A percentile compares a stretch with the other conserved stretches of the same genome.
Conservation (phyloP, 2,329 filamentous ascomycete genomes). For the Fusarium cyanostomum region DNA sequence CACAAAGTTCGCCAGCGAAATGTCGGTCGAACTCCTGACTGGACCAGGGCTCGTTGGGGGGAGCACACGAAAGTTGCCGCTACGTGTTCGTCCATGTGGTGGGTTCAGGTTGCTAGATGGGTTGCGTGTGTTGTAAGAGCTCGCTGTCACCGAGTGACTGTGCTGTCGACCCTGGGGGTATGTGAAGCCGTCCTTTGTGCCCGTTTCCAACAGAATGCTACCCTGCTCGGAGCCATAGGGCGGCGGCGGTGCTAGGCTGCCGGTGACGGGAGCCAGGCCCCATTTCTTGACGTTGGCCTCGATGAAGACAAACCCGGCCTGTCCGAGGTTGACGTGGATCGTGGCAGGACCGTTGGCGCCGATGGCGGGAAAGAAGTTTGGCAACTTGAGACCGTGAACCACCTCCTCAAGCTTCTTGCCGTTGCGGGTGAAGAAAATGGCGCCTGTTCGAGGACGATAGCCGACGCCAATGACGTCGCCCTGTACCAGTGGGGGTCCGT, state of each 20-base stretch:
- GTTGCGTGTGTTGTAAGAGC: slow-evolving; percentile 52
- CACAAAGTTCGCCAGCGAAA: slow-evolving; percentile 88
- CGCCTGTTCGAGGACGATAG: slow-evolving; percentile 92
- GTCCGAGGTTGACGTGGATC: slow-evolving; percentile 96
- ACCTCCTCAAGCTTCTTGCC: slow-evolving; percentile 97
- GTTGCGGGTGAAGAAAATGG: slow-evolving; percentile 97
- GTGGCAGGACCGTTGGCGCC: slow-evolving; percentile 93
- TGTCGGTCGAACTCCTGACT: slow-evolving; percentile 90
- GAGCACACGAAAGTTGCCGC: slow-evolving; percentile 79
- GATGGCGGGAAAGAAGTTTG: slow-evolving; percentile 98
- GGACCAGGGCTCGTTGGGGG: slow-evolving; percentile 88
- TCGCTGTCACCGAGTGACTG: slow-evolving; percentile 55
- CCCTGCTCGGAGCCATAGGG: slow-evolving; percentile 98
- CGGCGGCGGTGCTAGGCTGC: slow-evolving; percentile 91
- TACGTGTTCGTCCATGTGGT: slow-evolving; percentile 78
- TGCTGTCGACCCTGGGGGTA: slow-evolving; percentile 56
- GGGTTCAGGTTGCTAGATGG: slow-evolving; percentile 61
- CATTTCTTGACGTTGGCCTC: slow-evolving; percentile 99
- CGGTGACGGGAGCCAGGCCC: slow-evolving; percentile 95
- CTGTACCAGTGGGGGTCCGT: slow-evolving; percentile 86
- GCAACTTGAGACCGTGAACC: slow-evolving; percentile 88
- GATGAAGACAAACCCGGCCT: slow-evolving; percentile 98
- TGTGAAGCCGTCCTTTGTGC: slow-evolving; percentile 69
- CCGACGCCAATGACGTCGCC: slow-evolving; percentile 96
- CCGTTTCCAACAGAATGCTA: slow-evolving; percentile 91